Base-by-base conservation (phyloP, 768 basidiomycete genomes). In the Russula sp. region DNA sequence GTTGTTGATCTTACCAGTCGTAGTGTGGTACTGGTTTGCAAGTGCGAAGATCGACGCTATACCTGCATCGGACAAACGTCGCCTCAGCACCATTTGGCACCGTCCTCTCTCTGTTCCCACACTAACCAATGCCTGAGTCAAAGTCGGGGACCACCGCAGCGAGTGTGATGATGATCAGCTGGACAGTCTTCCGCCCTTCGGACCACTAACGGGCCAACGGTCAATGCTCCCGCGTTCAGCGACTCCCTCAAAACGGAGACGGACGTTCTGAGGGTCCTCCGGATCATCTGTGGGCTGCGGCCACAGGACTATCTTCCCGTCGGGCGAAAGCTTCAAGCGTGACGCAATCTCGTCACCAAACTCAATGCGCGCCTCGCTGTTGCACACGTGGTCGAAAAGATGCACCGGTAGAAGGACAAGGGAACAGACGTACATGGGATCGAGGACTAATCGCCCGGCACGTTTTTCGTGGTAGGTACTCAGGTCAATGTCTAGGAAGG, bases 131-230 rank as follows among this genome's bases (percentile, higher is more conserved):
- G 1, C 81, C 84, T 10, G 84, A 86, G 67, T 83, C 80, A 62
- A 88, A 88, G 63, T 88, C 86, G 2, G 86, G 87, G 4, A 87
- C 79, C 57, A 85, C 80, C 0, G 85, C 81, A 11, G 86, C 85
- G 16, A 87, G 71, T 0, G 85, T 86, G 58, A 87, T 76, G 52
- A 87, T 82, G 44, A 84, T 62, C 1, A 89, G 75, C 66, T 84
- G 83, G 0, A 84, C 57, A 60, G 77, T 76, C 73, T 87, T 88
- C 42, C 77, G 78, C 31, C 76, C 67, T 53, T 75, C 72, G 20
- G 78, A 76, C 86, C 86, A 87, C 73, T 83, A 74, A 0, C 44
- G 11, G 71, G 70, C 53, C 70, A 68, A 18, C 67, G 10, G 4
- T 34, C 45, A 34, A 40, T 40, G 27, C 27, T 10, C 16, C n/a